Evolutionary conservation across 257 asterid genomes (phyloP), one percentile per base, ranked within the genome.

Genomic region (Lycium ferocissimum): DNA sequence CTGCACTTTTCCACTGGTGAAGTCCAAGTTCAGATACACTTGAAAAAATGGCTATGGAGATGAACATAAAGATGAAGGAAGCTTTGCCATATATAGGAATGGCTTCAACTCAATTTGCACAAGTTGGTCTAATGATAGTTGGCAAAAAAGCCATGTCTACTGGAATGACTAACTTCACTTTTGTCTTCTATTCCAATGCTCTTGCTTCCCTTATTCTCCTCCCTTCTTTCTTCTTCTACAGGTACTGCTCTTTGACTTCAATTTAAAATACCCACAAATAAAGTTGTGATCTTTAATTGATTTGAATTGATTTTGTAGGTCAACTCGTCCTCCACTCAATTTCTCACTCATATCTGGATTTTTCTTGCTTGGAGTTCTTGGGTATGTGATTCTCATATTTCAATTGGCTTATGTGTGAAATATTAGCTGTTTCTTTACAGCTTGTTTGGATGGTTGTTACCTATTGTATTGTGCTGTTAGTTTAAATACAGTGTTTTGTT

Each of bases 91-190:
- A 88, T 84, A 7, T 89, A 45, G 98, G 94, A n/a, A 94, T 95
- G 99, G 84, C 91, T 7, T 83, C 90, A 6, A 90, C 94, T 7
- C 89, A 93, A 66, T 90, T 88, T 14, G 97, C 95, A 3, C 99
- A 95, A 88, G 98, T 94, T 1, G 97, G 95, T 12, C 75, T 95
- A 75, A 91, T 95, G 17, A 88, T 94, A 11, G 89, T 95, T 62
- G 90, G 97, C 92, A 94, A 95, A 89, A 84, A 85, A 85, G 99
- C 97, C 75, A 89, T 94, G 90, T 92, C 97, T 4, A 87, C 69
- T 83, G 99, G 99, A 73, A 95, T 95, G 98, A 92, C 97, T 59
- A 95, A 91, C 84, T 95, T 86, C 92, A 89, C 90, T 38, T 93
- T 94, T 47, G 94, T 94, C 81, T 94, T 93, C 81, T 95, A 94